Evolutionary conservation across 352 stramenopile genomes (phyloP).

Genomic region (Phytophthora pluvialis): DNA sequence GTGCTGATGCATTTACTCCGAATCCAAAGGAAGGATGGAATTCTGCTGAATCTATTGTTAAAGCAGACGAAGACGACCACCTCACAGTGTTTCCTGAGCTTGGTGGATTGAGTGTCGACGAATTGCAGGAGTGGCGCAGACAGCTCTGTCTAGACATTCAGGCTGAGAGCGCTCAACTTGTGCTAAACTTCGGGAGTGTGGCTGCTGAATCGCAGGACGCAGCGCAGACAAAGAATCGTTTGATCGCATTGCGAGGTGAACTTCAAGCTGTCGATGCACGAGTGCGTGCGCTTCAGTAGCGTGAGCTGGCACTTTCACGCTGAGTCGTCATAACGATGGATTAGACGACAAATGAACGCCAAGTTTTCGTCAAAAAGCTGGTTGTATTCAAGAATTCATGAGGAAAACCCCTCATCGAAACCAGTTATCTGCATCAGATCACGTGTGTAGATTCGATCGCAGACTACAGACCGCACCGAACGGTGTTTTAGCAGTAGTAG

Average conservation of each 20-base stretch:
- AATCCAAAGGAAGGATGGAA: background rate
- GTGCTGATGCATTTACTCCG: background rate
- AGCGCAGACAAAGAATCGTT: conserved; percentile 17
- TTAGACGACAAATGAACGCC: too few relatives aligned
- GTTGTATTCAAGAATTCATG: too few relatives aligned
- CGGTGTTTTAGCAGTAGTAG: conserved; percentile 33
- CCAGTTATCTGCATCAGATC: too few relatives aligned
- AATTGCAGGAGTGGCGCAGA: conserved; percentile 42
- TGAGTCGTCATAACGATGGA: too few relatives aligned
- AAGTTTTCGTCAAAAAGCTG: too few relatives aligned
- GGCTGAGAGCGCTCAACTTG: conserved; percentile 51
- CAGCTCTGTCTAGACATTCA: conserved; percentile 67
- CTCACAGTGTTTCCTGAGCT: conserved; percentile 10
- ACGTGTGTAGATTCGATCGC: background rate
- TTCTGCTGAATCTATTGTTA: background rate
- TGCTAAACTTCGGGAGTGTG: conserved; percentile 38
- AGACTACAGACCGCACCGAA: background rate
- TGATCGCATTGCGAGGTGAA: conserved; percentile 32
- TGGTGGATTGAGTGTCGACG: conserved; percentile 15
- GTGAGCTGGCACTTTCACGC: too few relatives aligned
- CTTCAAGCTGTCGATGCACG: conserved; percentile 33
- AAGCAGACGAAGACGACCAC: conserved; percentile 2
- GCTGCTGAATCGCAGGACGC: conserved; percentile 8
- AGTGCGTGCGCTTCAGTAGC: background rate
- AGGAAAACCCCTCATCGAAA: too few relatives aligned